Evolutionary conservation across 2,329 filamentous ascomycete species (phyloP), one percentile per base, ranked within the genome.

Genomic region (Fusarium subtropicale): DNA sequence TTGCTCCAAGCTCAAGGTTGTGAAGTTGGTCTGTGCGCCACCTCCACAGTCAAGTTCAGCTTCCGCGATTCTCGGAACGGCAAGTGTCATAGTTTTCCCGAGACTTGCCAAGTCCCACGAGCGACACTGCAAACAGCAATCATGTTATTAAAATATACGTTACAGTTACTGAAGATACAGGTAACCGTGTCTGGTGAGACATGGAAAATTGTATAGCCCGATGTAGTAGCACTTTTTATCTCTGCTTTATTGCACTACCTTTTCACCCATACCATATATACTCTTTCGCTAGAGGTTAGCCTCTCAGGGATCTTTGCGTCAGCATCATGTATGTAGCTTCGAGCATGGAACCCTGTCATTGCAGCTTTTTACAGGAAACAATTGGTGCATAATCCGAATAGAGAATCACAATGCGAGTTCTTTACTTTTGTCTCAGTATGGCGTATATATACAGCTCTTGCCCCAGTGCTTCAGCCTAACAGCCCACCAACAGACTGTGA

Each of bases 11-110:
- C 48, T 52, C 48, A 30, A 52, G 33, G 33, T 52, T 52, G 48
- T 52, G 48, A 54, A 42, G 41, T 36, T 70, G 67, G 67, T 58
- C 67, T 48, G 67, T 70, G 67, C 67, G 52, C 51, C 38, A 68
- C 42, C 41, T 45, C 48, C 48, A 52, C 38, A 26, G 33, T 26
- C 41, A 47, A 46, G 46, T 41, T 26, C 57, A 38, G 34, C 45
- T 48, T 51, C 45, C 60, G 57, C 38, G 45, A 66, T 69, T 44
- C 33, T 59, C 68, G 64, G 64, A 63, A 56, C 56, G 53, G 60
- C 53, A 66, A 68, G 60, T 48, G 60, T 53, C 47, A 60, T 52
- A 59, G 57, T 71, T 71, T 71, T 66, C 68, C 68, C 68, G 65
- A 66, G 44, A 48, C 26, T 39, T 34, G 66, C 54, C 65, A 52